Evolutionary conservation across 2,329 filamentous ascomycete genomes (phyloP), one percentile per base, ranked within the genome.

Genomic region (Colletotrichum sp.): DNA sequence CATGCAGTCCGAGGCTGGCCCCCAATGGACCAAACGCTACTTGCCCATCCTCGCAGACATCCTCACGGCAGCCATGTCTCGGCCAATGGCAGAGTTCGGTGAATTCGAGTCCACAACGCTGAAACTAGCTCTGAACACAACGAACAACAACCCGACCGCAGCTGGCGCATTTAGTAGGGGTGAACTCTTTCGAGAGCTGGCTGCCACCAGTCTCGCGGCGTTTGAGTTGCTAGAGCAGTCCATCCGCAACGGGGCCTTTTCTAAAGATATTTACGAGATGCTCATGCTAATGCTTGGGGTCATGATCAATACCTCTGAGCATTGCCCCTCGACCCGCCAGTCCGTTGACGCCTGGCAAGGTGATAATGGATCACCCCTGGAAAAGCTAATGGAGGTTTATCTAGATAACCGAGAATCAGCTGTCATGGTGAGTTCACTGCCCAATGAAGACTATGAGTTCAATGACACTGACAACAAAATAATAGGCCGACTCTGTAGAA

Each of bases 231-330:
- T 92, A 9, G 84, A 89, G 49, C 82, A 85, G 3, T 88, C 88
- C 8, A 84, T 91, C 72, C 85, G 85, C 8, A 87, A 86, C 62
- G 88, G 88, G 32, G 85, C 87, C n/a, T 87, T 91, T 69, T 83
- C 88, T 13, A 84, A 86, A 3, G 86, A 87, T 27, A 85, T 89
- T 2, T 86, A 96, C 69, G 94, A 98, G 79, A 90, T 92, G 65
- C 88, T 98, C 16, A 91, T 98, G 65, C 89, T 98, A 57, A 90
- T 95, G 69, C 87, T 98, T 52, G 96, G 95, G 1, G 92, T 95
- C 27, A 91, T 96, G 84, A 98, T 98, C 83, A 98, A 98, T 81
- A 90, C 98, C 71, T 91, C 95, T 11, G 96, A 98, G 82, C 93
- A 95, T 81, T 95, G 93, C 80, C 87, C 92, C 19, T 83, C 88